Evolutionary conservation across 345 rosid genomes (phyloP), one percentile per base, ranked within the genome.

Genomic region (Rhodamnia rubescens): DNA sequence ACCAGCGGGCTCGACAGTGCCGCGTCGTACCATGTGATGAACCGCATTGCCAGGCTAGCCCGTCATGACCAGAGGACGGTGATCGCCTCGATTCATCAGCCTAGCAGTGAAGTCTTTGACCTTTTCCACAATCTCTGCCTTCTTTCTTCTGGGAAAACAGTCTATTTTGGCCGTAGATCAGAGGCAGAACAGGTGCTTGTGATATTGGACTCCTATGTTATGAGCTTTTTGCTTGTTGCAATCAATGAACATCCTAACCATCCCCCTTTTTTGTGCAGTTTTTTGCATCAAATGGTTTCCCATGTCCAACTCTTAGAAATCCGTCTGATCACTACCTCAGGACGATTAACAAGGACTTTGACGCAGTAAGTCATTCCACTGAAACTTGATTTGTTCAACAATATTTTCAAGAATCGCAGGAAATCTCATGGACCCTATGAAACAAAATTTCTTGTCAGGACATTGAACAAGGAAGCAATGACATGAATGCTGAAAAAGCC

Each of bases 1-100:
- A 93, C 94, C 2, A 91, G 93, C 21, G 95, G 93, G 1, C 90
- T 93, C 0, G 94, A 93, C 44, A 89, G 94, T 29, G 95, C 94
- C 1, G 91, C 93, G 0, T 92, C 94, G 4, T 92, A 81, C 87
- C 91, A 93, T 83, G 91, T 93, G 74, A 89, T 89, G 89, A 92
- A 47, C n/a, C 84, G 90, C 16, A 92, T 93, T 5, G 91, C 85
- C 20, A 86, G 47, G 55, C 91, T 93, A 6, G 90, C 90, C 5
- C 36, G 51, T 15, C 89, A 81, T 8, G 89, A 92, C 50, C 82
- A 89, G 14, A 89, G 88, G 85, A 90, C 87, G 13, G 92, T 92
- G 40, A 83, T 93, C 22, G 92, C 90, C 58, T 89, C 93, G 4
- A 84, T 93, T 84, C 95, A 93, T 55, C 94, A 93, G 86, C 94